Conservation (phyloP, 2,329 filamentous ascomycete genomes). For the Plectosphaerella plurivora region DNA sequence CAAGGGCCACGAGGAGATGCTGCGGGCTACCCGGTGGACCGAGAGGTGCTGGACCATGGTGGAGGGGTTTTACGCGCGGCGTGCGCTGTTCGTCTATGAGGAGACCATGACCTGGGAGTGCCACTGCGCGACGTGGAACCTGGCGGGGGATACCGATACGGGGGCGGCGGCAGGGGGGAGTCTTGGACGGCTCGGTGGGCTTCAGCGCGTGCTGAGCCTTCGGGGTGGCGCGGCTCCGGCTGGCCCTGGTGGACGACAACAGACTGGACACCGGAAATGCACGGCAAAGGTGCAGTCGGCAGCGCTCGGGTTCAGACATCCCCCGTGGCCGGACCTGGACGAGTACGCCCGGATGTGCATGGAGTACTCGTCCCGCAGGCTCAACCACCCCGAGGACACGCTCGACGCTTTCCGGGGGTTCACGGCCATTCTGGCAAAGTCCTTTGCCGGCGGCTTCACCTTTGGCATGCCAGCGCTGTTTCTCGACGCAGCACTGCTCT, state of each 20-base stretch:
- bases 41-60: conserved; percentile 38
- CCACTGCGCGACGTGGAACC: conserved; percentile 38
- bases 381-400: conserved; percentile 36
- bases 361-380: conserved; percentile 34
- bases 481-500: conserved; percentile 37
- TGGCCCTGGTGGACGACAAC: conserved; percentile 10
- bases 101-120: conserved; percentile 40
- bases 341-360: conserved; percentile 38
- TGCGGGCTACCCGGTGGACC: conserved; percentile 33
- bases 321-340: conserved; percentile 40
- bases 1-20: conserved; percentile 30
- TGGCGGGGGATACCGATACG: background rate
- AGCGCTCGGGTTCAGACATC: conserved; percentile 31
- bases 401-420: conserved; percentile 37
- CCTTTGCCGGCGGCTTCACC: conserved; percentile 36
- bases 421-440: conserved; percentile 33
- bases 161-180: background rate
- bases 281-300: conserved; percentile 23
- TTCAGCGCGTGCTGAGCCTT: conserved; percentile 2
- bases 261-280: conserved; percentile 19
- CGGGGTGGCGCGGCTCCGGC: background rate
- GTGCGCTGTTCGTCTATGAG: conserved; percentile 38
- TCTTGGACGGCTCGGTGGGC: background rate
- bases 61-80: conserved; percentile 36
- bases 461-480: conserved; percentile 44